Evolutionary conservation across 2,329 filamentous ascomycete species (phyloP), one percentile per base, ranked within the genome.

Genomic region (Chaetomiaceae sp.): DNA sequence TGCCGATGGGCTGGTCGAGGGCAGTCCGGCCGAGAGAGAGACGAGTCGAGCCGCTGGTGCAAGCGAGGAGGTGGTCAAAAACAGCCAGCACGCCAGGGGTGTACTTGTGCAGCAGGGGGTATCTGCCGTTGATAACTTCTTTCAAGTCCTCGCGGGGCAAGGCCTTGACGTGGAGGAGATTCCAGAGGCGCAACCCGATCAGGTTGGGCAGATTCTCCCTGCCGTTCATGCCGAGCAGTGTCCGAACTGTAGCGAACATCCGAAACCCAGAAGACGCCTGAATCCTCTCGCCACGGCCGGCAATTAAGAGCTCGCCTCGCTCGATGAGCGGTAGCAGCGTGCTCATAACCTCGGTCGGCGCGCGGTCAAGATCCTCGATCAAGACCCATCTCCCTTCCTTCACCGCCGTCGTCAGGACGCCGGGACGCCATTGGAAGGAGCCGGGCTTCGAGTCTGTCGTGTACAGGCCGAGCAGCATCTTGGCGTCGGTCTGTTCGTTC

Each of bases 401-500:
- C 3, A 97, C 91, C 33, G 95, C 95, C 27, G 90, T 95, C 0
- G 94, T 96, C 62, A 99, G 75, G 19, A 97, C 89, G 71, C 94
- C 94, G 3, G 94, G 83, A 55, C 89, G 84, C 94, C 94, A 99
- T 47, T 83, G 82, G 67, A 99, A 99, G 9, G 89, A 91, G 1
- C 91, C 91, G 1, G 91, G 91, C 56, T 86, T 88, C 15, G 87
- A 83, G 54, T 91, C 91, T 20, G 91, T 94, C 1, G 92, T 89
- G 71, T 99, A 97, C 67, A 97, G 83, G 3, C 94, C 94, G 58
- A 99, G 83, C 37, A 99, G 82, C 74, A 95, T 88, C 70, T 99
- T 99, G 0, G 92, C 91, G 71, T 99, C 94, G 2, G 91, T 97
- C 70, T 99, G 95, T 70, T 97, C 94, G 67, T 99, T 99, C 31